These are phyloP conservation scores for Megacollybia marginata DNA, from an alignment of 768 basidiomycete genomes.

Conservation along the genomic window DNA sequence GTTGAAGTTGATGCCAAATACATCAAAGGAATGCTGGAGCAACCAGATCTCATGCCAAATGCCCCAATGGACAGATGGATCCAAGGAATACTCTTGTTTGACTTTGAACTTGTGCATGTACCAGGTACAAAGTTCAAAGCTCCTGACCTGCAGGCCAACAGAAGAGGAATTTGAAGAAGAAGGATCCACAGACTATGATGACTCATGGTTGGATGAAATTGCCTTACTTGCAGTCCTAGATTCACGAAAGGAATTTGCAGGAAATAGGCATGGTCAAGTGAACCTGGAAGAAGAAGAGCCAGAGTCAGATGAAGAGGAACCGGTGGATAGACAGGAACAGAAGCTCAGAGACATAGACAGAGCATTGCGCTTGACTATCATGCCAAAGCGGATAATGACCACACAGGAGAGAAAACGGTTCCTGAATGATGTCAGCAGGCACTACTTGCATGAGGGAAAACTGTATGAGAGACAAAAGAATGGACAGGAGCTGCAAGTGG, in stretches of 20 bases:
- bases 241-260: slow-evolving; percentile 2
- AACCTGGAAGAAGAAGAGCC: too few species aligned
- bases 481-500: background rate
- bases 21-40: slow-evolving; percentile 17
- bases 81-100: slow-evolving; percentile 22
- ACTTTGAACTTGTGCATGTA: slow-evolving; percentile 23
- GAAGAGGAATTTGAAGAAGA: slow-evolving; percentile 6
- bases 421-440: too few species aligned
- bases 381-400: background rate
- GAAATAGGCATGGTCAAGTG: too few species aligned
- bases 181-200: slow-evolving; percentile 3
- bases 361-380: background rate
- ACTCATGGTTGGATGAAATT: slow-evolving; percentile 13
- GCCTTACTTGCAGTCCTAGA: slow-evolving; percentile 10
- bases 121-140: slow-evolving; percentile 17
- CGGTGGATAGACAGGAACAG: too few species aligned
- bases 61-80: slow-evolving; percentile 30
- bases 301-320: too few species aligned
- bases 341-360: too few species aligned
- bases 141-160: slow-evolving; percentile 14
- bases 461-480: background rate
- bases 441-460: background rate
- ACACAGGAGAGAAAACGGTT: too few species aligned
- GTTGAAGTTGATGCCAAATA: slow-evolving; percentile 20
- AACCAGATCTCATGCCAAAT: slow-evolving; percentile 24